These are phyloP conservation scores for Ephemerocybe angulata DNA, from an alignment of 768 basidiomycete species.

Conservation along the genomic window DNA sequence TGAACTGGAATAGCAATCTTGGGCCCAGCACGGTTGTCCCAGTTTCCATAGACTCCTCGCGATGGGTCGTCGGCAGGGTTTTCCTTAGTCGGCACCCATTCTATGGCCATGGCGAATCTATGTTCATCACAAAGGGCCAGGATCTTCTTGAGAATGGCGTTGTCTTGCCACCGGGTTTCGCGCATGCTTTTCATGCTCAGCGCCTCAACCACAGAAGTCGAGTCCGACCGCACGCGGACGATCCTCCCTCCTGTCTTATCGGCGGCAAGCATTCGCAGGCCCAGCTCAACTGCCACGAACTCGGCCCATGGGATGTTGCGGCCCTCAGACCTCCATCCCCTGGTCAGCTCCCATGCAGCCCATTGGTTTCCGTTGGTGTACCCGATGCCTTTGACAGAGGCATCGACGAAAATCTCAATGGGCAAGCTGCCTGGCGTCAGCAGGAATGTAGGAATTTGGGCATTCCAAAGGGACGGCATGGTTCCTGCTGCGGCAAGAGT, in stretches of 20 bases:
- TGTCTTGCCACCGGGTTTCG: constrained; percentile 22
- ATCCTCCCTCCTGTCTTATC: constrained; percentile 17
- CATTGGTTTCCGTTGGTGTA: constrained; percentile 30
- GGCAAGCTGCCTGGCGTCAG: too few relatives aligned
- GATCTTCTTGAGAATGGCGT: constrained; percentile 29
- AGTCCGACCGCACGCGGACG: constrained; percentile 37
- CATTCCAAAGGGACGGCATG: too few relatives aligned
- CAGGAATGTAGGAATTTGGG: too few relatives aligned
- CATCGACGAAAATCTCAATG: constrained; percentile 40
- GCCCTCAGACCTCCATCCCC: constrained; percentile 25
- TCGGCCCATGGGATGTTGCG: constrained; percentile 44
- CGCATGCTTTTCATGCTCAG: constrained; percentile 22
- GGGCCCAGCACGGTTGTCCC: too few relatives aligned
- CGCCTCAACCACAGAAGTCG: constrained; percentile 35
- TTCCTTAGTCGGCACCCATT: constrained; percentile 27
- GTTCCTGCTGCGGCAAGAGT: too few relatives aligned
- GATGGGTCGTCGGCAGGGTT: constrained; percentile 35
- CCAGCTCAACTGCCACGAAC: constrained; percentile 41
- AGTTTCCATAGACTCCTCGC: too few relatives aligned
- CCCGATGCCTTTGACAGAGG: constrained; percentile 42
- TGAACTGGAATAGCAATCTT: too few relatives aligned
- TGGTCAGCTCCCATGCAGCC: constrained; percentile 36
- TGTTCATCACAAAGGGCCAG: constrained; percentile 18
- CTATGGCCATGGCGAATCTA: constrained; percentile 20
- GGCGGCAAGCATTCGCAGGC: constrained; percentile 28